Evolutionary conservation across 345 rosid species (phyloP).

Genomic region (Hibiscus trionum): DNA sequence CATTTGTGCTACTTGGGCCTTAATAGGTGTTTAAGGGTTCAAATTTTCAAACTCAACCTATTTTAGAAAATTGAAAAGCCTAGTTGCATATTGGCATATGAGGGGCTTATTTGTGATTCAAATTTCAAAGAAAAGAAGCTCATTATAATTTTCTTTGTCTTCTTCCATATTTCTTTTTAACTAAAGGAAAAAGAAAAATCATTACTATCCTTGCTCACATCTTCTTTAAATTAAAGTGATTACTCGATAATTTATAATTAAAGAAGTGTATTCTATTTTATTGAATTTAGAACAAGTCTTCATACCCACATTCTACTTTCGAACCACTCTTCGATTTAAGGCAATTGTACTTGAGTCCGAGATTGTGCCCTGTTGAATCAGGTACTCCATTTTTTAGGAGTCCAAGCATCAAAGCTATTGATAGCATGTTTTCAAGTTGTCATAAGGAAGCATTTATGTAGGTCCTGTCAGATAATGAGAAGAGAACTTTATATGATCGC

Average conservation of each 20-base stretch:
- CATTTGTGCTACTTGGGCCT: not conserved
- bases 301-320: not conserved
- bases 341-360: not conserved
- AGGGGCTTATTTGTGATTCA: not conserved
- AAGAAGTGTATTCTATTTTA: not conserved
- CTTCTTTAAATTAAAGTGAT: not conserved
- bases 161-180: not conserved
- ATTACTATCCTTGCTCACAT: not conserved
- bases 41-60: not conserved
- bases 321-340: not conserved
- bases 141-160: not conserved
- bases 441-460: conserved; percentile 43
- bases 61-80: not conserved
- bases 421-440: conserved; percentile 7
- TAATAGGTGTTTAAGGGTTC: not conserved
- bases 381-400: not conserved
- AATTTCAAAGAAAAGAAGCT: not conserved
- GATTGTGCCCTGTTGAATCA: not conserved
- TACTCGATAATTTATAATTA: not conserved
- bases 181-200: not conserved
- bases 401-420: not conserved
- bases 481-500: conserved; percentile 80
- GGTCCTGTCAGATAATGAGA: conserved; percentile 94
- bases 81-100: not conserved
- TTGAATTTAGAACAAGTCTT: not conserved